These are phyloP conservation scores for Neurospora cerealis DNA, from an alignment of 495 filamentous ascomycete species.

Conservation along the genomic window DNA sequence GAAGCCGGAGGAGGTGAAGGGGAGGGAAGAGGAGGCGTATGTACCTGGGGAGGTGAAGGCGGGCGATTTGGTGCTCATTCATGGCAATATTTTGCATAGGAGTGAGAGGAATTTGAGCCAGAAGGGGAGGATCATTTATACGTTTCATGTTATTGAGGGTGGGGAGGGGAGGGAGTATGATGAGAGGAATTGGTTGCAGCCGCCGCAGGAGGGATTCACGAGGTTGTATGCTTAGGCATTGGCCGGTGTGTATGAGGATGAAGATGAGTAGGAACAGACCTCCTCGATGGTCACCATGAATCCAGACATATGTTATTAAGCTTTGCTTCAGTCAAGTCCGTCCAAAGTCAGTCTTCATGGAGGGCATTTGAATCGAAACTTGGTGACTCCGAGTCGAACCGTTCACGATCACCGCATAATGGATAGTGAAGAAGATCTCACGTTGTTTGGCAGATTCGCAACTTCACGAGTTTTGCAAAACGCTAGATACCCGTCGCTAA, in stretches of 20 bases:
- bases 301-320: neutral
- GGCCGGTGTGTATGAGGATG: neutral
- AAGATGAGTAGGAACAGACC: neutral
- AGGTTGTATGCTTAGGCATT: conserved; percentile 36
- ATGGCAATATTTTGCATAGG: conserved; percentile 94
- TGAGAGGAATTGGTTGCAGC: conserved; percentile 85
- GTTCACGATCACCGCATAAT: neutral
- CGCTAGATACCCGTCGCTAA: neutral
- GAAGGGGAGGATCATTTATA: conserved; percentile 89
- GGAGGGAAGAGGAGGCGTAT: conserved; percentile 35
- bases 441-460: neutral
- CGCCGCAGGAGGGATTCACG: conserved; percentile 65
- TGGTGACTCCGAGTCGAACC: neutral
- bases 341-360: neutral
- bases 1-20: neutral
- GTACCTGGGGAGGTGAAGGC: conserved; percentile 73
- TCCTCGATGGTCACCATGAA: neutral
- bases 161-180: conserved; percentile 61
- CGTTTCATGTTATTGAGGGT: conserved; percentile 93
- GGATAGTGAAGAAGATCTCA: neutral
- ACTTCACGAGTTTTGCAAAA: neutral
- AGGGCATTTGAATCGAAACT: neutral
- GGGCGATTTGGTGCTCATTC: conserved; percentile 83
- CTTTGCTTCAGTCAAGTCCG: neutral
- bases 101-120: conserved; percentile 82